Percentiles rank a stretch among this genome's conserved stretches.
Evolutionary conservation across 202 grass and related monocot genomes (phyloP).

Genomic region (Zoysia matrella): DNA sequence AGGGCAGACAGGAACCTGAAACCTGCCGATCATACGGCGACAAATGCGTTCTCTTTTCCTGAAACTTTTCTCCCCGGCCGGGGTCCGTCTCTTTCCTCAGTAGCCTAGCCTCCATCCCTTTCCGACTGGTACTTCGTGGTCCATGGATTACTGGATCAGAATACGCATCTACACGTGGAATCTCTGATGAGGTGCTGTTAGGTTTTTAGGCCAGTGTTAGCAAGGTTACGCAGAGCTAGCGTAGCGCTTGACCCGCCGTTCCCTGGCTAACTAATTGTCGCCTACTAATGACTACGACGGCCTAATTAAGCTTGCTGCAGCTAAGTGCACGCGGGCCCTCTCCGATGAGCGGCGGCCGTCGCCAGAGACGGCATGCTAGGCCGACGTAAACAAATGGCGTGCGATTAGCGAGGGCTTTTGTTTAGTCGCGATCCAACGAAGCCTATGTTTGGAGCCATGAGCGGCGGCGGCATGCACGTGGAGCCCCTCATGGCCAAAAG

Average conservation of each 20-base stretch:
- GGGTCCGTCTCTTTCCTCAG: background rate
- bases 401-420: background rate
- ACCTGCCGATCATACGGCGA: slow-evolving; percentile 49
- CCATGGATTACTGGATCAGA: slow-evolving; percentile 34
- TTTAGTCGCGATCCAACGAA: slow-evolving; percentile 47
- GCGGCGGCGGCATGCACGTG: slow-evolving; percentile 43
- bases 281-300: background rate
- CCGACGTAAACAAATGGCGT: slow-evolving; percentile 16
- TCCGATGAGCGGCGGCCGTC: too few species aligned
- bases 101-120: slow-evolving; percentile 9
- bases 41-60: slow-evolving; percentile 33
- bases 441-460: slow-evolving; percentile 64
- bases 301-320: slow-evolving; percentile 25
- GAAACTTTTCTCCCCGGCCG: background rate
- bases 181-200: slow-evolving; percentile 19
- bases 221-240: background rate
- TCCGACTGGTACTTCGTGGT: slow-evolving; percentile 33
- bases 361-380: too few species aligned
- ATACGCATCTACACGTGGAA: slow-evolving; percentile 13
- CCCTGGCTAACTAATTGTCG: background rate
- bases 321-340: background rate
- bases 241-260: slow-evolving; percentile 16
- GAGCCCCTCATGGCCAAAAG: slow-evolving; percentile 55
- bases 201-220: slow-evolving; percentile 16
- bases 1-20: slow-evolving; percentile 56